Percentiles rank a stretch among this genome's conserved stretches.
Conservation (phyloP, 345 rosid species). For the Gossypium bickii region DNA sequence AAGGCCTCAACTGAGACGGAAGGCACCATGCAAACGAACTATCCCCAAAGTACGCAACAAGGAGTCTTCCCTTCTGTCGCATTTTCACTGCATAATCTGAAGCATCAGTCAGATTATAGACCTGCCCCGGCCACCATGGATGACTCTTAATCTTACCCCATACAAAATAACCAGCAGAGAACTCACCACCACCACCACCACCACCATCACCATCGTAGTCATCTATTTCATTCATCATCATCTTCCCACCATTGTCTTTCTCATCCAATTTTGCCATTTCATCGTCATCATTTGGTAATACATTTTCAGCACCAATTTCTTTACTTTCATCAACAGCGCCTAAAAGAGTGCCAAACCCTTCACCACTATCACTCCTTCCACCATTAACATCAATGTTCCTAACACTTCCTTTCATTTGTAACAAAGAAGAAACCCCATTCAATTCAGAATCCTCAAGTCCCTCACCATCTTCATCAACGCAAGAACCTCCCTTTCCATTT, state of each 20-base stretch:
- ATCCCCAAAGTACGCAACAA: slow-evolving; percentile 87
- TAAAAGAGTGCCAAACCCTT: slow-evolving; percentile 33
- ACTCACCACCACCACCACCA: slow-evolving; percentile 24
- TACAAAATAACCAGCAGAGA: slow-evolving; percentile 74
- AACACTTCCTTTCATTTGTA: slow-evolving; percentile 44
- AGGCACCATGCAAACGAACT: slow-evolving; percentile 88
- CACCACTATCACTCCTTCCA: slow-evolving; percentile 14
- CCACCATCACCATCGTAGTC: slow-evolving; percentile 20
- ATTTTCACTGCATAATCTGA: slow-evolving; percentile 62
- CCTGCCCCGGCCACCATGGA: slow-evolving; percentile 99
- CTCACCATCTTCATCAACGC: slow-evolving; percentile 16
- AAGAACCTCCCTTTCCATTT: slow-evolving; percentile 29
- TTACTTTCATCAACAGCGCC: slow-evolving; percentile 33
- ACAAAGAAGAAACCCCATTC: slow-evolving; percentile 65
- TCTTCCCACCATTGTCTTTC: slow-evolving; percentile 13
- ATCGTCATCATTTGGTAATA: slow-evolving; percentile 11
- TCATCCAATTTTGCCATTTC: slow-evolving; percentile 6
- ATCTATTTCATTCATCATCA: slow-evolving; percentile 9
- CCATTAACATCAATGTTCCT: slow-evolving; percentile 17
- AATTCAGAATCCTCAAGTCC: slow-evolving; percentile 53
- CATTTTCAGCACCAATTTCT: slow-evolving; percentile 15
- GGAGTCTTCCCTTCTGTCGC: slow-evolving; percentile 48
- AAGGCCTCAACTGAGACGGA: slow-evolving; percentile 75
- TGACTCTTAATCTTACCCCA: slow-evolving; percentile 93
- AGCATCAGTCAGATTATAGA: slow-evolving; percentile 67